phyloP scores from a whole-genome alignment of 2,329 filamentous ascomycete genomes.

The Hyphodiscus sp. region DNA sequence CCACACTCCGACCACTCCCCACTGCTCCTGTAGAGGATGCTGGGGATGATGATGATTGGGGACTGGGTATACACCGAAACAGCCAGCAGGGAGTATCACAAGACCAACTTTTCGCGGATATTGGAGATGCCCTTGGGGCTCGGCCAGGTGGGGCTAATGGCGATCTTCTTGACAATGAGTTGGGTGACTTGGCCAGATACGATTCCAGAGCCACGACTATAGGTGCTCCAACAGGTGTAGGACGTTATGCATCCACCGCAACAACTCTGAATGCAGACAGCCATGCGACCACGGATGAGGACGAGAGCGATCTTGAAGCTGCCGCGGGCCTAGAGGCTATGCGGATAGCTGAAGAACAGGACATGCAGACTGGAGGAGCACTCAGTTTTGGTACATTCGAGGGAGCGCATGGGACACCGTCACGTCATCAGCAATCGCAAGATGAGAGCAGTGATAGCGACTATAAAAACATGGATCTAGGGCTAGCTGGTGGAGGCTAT shows the following conservation, averaged over 20 bases:
- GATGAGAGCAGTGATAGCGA: slow-evolving; percentile 62
- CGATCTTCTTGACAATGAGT: slow-evolving; percentile 40
- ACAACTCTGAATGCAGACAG: slow-evolving; percentile 37
- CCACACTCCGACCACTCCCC: slow-evolving; percentile 29
- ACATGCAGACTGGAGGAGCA: slow-evolving; percentile 52
- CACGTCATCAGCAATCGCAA: slow-evolving; percentile 26
- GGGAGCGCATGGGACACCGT: slow-evolving; percentile 36
- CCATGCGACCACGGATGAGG: slow-evolving; percentile 36
- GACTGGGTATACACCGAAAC: slow-evolving; percentile 15
- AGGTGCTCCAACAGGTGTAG: slow-evolving; percentile 35
- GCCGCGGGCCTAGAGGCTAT: slow-evolving; percentile 78
- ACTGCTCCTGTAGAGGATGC: slow-evolving; percentile 26
- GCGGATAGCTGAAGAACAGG: slow-evolving; percentile 73
- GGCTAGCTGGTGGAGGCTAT: slow-evolving; percentile 67
- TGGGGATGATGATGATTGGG: slow-evolving; percentile 24
- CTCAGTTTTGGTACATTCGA: slow-evolving; percentile 42
- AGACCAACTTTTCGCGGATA: slow-evolving; percentile 31
- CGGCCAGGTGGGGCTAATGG: slow-evolving; percentile 34
- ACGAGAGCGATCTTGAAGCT: slow-evolving; percentile 85
- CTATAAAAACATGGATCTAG: slow-evolving; percentile 65
- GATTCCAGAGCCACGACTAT: slow-evolving; percentile 45
- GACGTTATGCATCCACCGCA: slow-evolving; percentile 44
- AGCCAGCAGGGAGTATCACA: slow-evolving; percentile 25
- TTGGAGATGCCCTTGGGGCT: slow-evolving; percentile 29
- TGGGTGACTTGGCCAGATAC: slow-evolving; percentile 44